Conservation (phyloP, 2,329 filamentous ascomycete genomes). For the Tothia fuscella region DNA sequence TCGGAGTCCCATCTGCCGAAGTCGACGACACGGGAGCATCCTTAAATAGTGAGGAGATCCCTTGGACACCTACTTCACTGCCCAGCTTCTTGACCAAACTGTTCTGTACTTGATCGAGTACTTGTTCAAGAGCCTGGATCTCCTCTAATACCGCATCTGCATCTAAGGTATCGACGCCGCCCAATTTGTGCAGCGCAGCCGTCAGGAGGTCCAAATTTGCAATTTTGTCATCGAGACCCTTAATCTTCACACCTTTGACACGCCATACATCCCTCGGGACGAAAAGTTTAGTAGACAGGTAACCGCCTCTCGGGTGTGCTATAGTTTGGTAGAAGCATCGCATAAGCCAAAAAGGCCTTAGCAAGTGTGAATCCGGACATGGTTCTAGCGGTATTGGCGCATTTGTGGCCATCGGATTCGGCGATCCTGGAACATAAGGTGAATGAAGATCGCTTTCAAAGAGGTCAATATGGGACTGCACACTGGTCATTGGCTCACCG, state of each 20-base stretch:
- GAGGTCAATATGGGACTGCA: slow-evolving; percentile 60
- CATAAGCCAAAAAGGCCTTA: slow-evolving; percentile 98
- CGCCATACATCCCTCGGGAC: slow-evolving; percentile 87
- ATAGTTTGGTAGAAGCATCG: slow-evolving; percentile 86
- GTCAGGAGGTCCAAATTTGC: slow-evolving; percentile 84
- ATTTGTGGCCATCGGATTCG: slow-evolving; percentile 49
- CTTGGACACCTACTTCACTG: slow-evolving; percentile 80
- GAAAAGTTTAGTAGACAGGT: slow-evolving; percentile 83
- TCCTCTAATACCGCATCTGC: slow-evolving; percentile 88
- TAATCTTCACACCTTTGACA: slow-evolving; percentile 86
- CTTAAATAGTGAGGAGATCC: slow-evolving; percentile 62
- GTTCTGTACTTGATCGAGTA: slow-evolving; percentile 76
- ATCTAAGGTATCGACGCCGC: slow-evolving; percentile 75
- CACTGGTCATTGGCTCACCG: slow-evolving; percentile 27
- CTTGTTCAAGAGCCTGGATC: slow-evolving; percentile 76
- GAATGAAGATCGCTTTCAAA: slow-evolving; percentile 78
- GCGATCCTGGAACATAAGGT: slow-evolving; percentile 49
- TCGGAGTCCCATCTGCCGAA: neutral
- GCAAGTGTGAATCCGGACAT: slow-evolving; percentile 75
- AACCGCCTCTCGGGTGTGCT: slow-evolving; percentile 81
- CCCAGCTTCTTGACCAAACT: slow-evolving; percentile 73
- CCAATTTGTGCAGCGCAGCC: slow-evolving; percentile 72
- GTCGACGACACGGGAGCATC: slow-evolving; percentile 37
- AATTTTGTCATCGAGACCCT: slow-evolving; percentile 85
- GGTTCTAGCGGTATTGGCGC: slow-evolving; percentile 74